A percentile compares a stretch with the other conserved stretches of the same genome.
These are phyloP conservation scores for Fusarium sp. DNA, from an alignment of 2,329 filamentous ascomycete genomes.

Conservation along the genomic window DNA sequence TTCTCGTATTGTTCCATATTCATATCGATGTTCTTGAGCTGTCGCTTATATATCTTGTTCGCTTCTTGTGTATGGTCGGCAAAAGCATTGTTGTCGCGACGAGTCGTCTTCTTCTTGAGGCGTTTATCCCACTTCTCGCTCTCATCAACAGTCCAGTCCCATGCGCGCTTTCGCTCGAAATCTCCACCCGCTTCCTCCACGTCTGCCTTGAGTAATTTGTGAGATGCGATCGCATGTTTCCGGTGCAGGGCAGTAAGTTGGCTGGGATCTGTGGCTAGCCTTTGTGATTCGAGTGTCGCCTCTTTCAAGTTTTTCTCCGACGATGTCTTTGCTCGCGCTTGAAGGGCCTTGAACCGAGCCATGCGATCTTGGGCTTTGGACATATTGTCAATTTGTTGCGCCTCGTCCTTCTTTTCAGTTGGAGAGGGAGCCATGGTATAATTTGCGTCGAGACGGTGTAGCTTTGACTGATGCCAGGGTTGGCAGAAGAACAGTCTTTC, in stretches of 20 bases:
- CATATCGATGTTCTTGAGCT: constrained; percentile 79
- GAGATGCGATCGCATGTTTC: constrained; percentile 85
- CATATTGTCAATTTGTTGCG: constrained; percentile 44
- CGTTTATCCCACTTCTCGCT: constrained; percentile 93
- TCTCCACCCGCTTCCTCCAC: constrained; percentile 86
- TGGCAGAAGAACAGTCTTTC: not conserved
- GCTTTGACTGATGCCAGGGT: not conserved
- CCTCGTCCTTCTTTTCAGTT: constrained; percentile 27
- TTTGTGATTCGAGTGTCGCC: constrained; percentile 83
- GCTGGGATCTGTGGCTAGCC: constrained; percentile 78
- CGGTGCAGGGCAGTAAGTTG: constrained; percentile 82
- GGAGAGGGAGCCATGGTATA: not conserved
- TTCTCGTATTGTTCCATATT: constrained; percentile 87
- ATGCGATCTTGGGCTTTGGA: constrained; percentile 70
- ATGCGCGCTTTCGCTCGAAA: constrained; percentile 96
- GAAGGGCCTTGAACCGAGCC: constrained; percentile 86
- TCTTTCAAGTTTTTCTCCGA: constrained; percentile 82
- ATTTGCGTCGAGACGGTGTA: not conserved
- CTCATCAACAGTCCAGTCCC: constrained; percentile 98
- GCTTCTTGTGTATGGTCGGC: constrained; percentile 88
- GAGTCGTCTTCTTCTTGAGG: constrained; percentile 82
- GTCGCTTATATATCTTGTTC: constrained; percentile 92
- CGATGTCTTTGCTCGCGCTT: constrained; percentile 80
- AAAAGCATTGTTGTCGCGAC: constrained; percentile 88
- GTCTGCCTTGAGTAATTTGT: constrained; percentile 94